Percentiles rank a stretch among this genome's conserved stretches.
Conservation (phyloP, 169 alveolate species). For the Eimeria acervulina region DNA sequence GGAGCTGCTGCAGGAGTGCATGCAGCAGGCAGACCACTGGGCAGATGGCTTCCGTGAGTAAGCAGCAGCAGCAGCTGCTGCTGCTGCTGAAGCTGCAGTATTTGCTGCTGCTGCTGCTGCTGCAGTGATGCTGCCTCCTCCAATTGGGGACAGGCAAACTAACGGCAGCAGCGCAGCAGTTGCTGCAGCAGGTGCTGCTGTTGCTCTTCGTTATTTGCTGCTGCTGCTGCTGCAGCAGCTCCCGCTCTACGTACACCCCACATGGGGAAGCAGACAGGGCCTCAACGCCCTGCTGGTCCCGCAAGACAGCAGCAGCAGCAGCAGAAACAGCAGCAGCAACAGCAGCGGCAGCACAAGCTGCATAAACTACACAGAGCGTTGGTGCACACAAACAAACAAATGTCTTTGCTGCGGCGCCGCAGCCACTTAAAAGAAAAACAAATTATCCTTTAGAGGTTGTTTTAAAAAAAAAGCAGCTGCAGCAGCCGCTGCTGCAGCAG, state of each 20-base stretch:
- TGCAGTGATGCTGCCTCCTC: neutral
- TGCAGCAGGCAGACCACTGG: slow-evolving; percentile 69
- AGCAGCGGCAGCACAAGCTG: neutral
- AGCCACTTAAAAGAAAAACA: neutral
- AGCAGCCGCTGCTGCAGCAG: neutral
- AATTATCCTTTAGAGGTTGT: neutral
- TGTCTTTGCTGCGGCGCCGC: neutral
- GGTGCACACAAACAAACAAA: neutral
- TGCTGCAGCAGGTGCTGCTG: slow-evolving; percentile 4
- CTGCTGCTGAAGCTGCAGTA: neutral
- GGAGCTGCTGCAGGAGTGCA: slow-evolving; percentile 56
- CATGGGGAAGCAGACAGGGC: neutral
- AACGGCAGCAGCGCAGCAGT: neutral
- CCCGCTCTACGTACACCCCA: neutral
- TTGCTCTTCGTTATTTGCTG: neutral
- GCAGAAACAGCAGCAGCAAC: neutral
- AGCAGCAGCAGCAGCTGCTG: neutral
- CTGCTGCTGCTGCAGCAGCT: slow-evolving; percentile 22
- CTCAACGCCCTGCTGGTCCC: neutral
- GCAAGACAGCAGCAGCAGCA: neutral
- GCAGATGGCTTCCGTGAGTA: slow-evolving; percentile 2
- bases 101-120: slow-evolving; percentile 17
- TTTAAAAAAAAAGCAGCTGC: too few species aligned
- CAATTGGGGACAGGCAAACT: neutral
- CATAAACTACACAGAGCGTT: too few species aligned